phyloP scores from a whole-genome alignment of 768 basidiomycete species.

The Amanita muscaria region DNA sequence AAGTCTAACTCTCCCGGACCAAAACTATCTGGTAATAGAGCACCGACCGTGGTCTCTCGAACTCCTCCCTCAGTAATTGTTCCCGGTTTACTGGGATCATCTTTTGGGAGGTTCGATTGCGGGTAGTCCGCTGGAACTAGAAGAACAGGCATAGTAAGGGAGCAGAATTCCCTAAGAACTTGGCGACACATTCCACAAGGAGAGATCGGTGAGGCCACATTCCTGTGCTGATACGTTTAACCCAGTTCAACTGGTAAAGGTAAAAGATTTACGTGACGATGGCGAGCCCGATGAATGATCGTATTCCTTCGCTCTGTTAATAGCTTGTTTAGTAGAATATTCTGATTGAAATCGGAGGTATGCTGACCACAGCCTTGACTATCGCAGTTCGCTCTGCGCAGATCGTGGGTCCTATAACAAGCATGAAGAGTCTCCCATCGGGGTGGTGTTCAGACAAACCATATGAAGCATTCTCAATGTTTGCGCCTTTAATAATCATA shows the following conservation, averaged over 20 bases:
- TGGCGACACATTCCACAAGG: slow-evolving; percentile 96
- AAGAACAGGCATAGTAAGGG: slow-evolving; percentile 59
- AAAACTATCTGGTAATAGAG: slow-evolving; percentile 79
- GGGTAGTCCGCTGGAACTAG: slow-evolving; percentile 64
- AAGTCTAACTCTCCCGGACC: slow-evolving; percentile 65
- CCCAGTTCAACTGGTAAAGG: neutral
- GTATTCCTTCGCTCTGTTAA: slow-evolving; percentile 80
- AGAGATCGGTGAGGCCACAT: slow-evolving; percentile 57
- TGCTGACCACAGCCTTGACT: slow-evolving; percentile 84
- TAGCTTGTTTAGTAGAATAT: too few relatives aligned
- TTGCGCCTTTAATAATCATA: slow-evolving; percentile 72
- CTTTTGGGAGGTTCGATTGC: slow-evolving; percentile 25
- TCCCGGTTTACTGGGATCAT: slow-evolving; percentile 21
- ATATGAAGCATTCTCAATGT: slow-evolving; percentile 91
- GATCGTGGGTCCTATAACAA: slow-evolving; percentile 65
- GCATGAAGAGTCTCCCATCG: neutral
- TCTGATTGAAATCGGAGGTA: too few relatives aligned
- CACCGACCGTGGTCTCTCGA: slow-evolving; percentile 56
- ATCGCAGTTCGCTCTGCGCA: slow-evolving; percentile 94
- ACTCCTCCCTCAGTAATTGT: slow-evolving; percentile 41
- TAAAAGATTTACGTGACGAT: slow-evolving; percentile 56
- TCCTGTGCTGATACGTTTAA: too few relatives aligned
- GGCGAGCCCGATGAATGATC: slow-evolving; percentile 65
- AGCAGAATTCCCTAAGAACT: slow-evolving; percentile 80
- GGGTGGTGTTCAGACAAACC: slow-evolving; percentile 42